Evolutionary conservation across 805 yeast genomes (phyloP).

Genomic region (Komagataella ulmi): DNA sequence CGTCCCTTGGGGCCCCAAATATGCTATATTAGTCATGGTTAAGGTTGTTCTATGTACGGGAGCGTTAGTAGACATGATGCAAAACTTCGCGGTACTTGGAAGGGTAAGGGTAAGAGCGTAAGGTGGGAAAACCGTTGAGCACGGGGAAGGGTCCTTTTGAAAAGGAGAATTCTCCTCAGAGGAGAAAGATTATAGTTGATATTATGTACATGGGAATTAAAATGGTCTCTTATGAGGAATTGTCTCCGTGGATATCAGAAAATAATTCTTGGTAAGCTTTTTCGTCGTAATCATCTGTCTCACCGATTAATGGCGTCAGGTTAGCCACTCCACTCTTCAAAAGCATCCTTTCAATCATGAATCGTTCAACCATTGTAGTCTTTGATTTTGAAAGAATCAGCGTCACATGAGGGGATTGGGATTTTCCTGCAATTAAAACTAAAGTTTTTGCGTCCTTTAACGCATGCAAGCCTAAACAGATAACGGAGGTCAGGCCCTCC

Average conservation of each 20-base stretch:
- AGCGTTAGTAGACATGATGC: neutral
- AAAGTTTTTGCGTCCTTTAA: constrained; percentile 11
- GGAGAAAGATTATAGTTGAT: neutral
- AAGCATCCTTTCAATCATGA: constrained; percentile 15
- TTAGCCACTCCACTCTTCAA: constrained; percentile 5
- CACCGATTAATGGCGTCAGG: neutral
- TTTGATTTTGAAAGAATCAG: neutral
- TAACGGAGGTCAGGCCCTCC: constrained; percentile 11
- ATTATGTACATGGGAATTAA: neutral
- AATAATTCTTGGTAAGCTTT: neutral
- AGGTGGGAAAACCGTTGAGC: neutral
- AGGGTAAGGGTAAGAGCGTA: neutral
- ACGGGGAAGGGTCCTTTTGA: neutral
- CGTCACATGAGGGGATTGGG: constrained; percentile 6
- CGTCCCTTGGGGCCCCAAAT: constrained; percentile 84
- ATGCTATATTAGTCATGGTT: constrained; percentile 37
- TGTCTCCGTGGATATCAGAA: neutral
- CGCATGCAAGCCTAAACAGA: constrained; percentile 19
- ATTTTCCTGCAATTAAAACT: constrained; percentile 13
- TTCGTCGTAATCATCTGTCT: neutral
- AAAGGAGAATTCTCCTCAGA: neutral
- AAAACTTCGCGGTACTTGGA: neutral
- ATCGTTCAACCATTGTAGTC: constrained; percentile 14
- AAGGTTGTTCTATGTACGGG: neutral
- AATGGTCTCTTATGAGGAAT: neutral